Base-by-base conservation (phyloP, 257 asterid species). In the Ehretia macrophylla region DNA sequence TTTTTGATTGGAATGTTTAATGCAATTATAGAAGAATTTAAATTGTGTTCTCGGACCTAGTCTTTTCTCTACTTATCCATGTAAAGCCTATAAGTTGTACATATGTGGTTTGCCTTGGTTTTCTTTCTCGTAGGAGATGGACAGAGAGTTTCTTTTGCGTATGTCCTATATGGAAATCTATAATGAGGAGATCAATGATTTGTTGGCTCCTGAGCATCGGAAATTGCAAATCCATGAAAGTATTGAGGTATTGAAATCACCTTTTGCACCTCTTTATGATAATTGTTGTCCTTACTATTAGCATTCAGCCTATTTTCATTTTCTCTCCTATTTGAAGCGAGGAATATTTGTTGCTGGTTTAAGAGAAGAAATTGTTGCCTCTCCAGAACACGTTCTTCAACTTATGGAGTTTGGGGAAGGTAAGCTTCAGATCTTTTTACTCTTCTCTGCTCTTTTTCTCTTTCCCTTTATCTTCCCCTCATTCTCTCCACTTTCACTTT, bases 131-230 rank as follows among this genome's bases (percentile, higher is more conserved):
- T 71, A 87, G 99, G 95, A 83, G 67, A 65, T 59, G 58, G 86
- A 78, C 62, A 79, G 99, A 14, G 99, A 92, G 71, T 92, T 86
- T 72, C 95, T 92, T 42, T 52, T 92, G 23, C 90, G 99, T n/a
- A 92, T 92, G 99, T 92, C 99, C 14, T 88, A 92, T 55, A 79
- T 92, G 95, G 99, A 92, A 74, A 92, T 92, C 45, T 92, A 88
- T 76, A 92, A 92, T 51, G 99, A 92, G 79, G 99, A 92, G 66
- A 85, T 92, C 66, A 92, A 92, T 81, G 99, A 92, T 71, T 72
- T 92, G 75, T 67, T 92, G 72, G 99, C 84, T 51, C 99, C 99
- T n/a, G 96, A 88, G 75, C 88, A 88, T 61, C 83, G 94, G 48
- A 88, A 77, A 65, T 72, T 92, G 62, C 97, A 92, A 75, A 86